Conservation (phyloP, 2,329 filamentous ascomycete species). For the Beauveria medogensis region DNA sequence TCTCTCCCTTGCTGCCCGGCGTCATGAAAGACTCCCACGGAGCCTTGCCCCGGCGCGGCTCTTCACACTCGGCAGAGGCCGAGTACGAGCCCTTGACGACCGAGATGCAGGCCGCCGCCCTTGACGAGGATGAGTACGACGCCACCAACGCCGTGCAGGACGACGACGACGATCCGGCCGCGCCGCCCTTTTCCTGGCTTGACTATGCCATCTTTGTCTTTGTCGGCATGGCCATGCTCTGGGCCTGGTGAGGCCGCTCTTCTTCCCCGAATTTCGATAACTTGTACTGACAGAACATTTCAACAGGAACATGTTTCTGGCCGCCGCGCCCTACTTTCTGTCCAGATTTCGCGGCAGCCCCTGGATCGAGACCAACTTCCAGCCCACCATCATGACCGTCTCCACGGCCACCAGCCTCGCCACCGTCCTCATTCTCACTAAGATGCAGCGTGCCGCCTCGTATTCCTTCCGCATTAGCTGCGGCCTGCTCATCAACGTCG, state of each 20-base stretch:
- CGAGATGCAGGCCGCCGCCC: constrained; percentile 8
- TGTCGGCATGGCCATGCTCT: constrained; percentile 88
- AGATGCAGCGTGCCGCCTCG: constrained; percentile 72
- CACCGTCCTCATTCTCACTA: constrained; percentile 68
- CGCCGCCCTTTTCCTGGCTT: constrained; percentile 64
- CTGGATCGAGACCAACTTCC: constrained; percentile 74
- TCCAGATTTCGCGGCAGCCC: constrained; percentile 63
- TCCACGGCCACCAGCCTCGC: constrained; percentile 76
- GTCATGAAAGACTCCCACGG: constrained; percentile 9
- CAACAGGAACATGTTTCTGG: constrained; percentile 92
- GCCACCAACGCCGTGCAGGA: constrained; percentile 16
- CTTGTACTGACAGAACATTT: neutral
- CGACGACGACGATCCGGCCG: neutral
- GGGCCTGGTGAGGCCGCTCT: constrained; percentile 70
- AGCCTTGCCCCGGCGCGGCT: constrained; percentile 7
- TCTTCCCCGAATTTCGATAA: neutral
- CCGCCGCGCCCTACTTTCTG: constrained; percentile 88
- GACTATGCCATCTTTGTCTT: constrained; percentile 82
- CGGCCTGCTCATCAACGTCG: constrained; percentile 69
- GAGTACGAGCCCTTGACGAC: constrained; percentile 11
- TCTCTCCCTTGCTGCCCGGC: neutral
- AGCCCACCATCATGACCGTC: constrained; percentile 79
- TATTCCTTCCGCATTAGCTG: constrained; percentile 81
- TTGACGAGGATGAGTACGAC: constrained; percentile 25
- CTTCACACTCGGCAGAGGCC: constrained; percentile 8